Evolutionary conservation across 2,329 filamentous ascomycete species (phyloP), one percentile per base, ranked within the genome.

Genomic region (Coniochaeta sp.): DNA sequence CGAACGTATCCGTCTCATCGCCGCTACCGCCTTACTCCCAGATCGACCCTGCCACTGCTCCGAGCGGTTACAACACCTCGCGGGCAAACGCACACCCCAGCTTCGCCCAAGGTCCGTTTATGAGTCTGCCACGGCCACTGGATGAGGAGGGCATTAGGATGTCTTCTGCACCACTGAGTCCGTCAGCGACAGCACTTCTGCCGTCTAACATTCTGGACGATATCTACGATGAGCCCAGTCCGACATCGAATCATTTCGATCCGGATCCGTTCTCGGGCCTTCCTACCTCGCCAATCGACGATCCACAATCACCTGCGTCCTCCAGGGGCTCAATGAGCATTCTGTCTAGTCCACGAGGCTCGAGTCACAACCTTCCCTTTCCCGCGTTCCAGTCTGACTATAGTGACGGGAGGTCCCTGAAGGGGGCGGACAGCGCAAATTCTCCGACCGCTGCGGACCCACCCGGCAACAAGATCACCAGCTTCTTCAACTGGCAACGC

Each of bases 151-250:
- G 86, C 16, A 69, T 85, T 4, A 80, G 81, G 53, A 75, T 75
- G 16, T 65, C 86, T 31, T 82, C 77, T 3, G 87, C 86, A 2
- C 86, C 86, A 1, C 79, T 92, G 64, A 91, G 87, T 60, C 89
- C 89, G 1, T 87, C 86, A 4, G 89, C 88, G 2, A 83, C 86
- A 26, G 79, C 85, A 14, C 73, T 92, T 3, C 70, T 95, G 14
- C 89, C 89, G 0, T 87, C 87, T 1, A 82, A 80, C 53, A 71
- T 86, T 4, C 72, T 81, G 55, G 82, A 86, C 49, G 85, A 87
- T 57, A 71, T 84, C 42, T 83, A 85, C 33, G 83, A 85, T 14
- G 71, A 74, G n/a, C 71, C 69, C 9, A 77, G 73, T 58, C 71
- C 73, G 32, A 58, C 56, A 16, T 60, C 66, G 40, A 55, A 63